A percentile compares a stretch with the other conserved stretches of the same genome.
These are phyloP conservation scores for Beauveria sp. DNA, from an alignment of 2,329 filamentous ascomycete genomes.

Conservation along the genomic window DNA sequence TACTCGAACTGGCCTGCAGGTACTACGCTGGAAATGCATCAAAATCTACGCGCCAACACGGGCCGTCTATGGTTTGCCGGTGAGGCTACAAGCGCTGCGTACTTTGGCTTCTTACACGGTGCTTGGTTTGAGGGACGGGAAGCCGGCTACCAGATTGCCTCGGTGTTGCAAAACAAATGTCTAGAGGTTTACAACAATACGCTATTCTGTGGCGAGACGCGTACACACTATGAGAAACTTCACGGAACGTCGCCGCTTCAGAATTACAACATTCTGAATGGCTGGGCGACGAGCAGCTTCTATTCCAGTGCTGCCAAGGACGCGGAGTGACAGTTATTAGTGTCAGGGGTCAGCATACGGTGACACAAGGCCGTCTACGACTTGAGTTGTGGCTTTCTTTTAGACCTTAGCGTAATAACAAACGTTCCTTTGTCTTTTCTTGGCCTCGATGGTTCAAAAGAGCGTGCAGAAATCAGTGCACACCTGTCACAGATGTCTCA, in stretches of 20 bases:
- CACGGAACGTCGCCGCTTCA: constrained; percentile 26
- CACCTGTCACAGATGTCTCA: constrained; percentile 5
- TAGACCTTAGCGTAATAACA: neutral
- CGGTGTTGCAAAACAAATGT: constrained; percentile 18
- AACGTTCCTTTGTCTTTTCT: neutral
- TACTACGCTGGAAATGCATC: constrained; percentile 56
- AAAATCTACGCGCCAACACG: constrained; percentile 60
- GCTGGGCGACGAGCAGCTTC: constrained; percentile 31
- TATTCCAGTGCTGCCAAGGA: neutral
- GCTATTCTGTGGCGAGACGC: constrained; percentile 13
- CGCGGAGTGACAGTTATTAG: neutral
- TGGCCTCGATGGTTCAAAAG: neutral
- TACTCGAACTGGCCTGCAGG: constrained; percentile 63
- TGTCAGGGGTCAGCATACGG: neutral
- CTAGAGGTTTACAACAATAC: constrained; percentile 9
- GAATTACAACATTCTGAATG: constrained; percentile 27
- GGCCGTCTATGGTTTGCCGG: constrained; percentile 57
- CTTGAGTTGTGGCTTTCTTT: neutral
- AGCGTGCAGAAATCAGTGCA: neutral
- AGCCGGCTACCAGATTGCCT: constrained; percentile 37
- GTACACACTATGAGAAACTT: constrained; percentile 17
- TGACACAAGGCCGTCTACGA: neutral
- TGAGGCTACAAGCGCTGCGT: constrained; percentile 54
- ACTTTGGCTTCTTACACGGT: constrained; percentile 60
- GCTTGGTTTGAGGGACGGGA: constrained; percentile 50